A percentile compares a stretch with the other conserved stretches of the same genome.
phyloP scores from a whole-genome alignment of 371 early-diverging fungal species.

The Mortierella polycephala region DNA sequence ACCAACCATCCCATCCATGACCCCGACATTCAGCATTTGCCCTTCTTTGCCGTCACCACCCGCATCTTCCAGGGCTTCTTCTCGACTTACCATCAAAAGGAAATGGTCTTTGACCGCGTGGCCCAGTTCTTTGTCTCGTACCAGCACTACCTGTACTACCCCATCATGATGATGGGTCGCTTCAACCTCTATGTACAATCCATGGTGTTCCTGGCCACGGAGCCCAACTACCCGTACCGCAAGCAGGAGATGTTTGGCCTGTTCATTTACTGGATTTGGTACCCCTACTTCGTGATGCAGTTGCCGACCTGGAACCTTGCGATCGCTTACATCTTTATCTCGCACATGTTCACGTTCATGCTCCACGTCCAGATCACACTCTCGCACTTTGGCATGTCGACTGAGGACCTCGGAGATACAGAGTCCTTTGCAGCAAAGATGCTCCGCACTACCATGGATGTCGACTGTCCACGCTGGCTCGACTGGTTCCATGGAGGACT shows the following conservation, averaged over 20 bases:
- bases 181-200: slow-evolving; percentile 92
- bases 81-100: slow-evolving; percentile 91
- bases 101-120: slow-evolving; percentile 81
- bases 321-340: slow-evolving; percentile 77
- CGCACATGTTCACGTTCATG: slow-evolving; percentile 86
- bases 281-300: slow-evolving; percentile 68
- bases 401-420: slow-evolving; percentile 75
- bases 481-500: slow-evolving; percentile 98
- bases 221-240: slow-evolving; percentile 75
- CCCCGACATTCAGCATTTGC: slow-evolving; percentile 97
- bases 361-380: slow-evolving; percentile 96
- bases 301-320: slow-evolving; percentile 74
- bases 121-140: slow-evolving; percentile 79
- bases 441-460: slow-evolving; percentile 96
- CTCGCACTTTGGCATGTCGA: slow-evolving; percentile 96
- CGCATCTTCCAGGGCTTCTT: slow-evolving; percentile 83
- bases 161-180: slow-evolving; percentile 87
- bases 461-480: slow-evolving; percentile 92
- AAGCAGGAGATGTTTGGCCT: slow-evolving; percentile 79
- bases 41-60: slow-evolving; percentile 92
- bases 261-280: slow-evolving; percentile 85
- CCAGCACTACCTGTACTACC: slow-evolving; percentile 91
- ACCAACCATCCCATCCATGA: slow-evolving; percentile 93
- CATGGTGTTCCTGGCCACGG: slow-evolving; percentile 70
- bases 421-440: slow-evolving; percentile 87